Conservation (phyloP, 2,329 filamentous ascomycete genomes). For the Blumeria graminis region DNA sequence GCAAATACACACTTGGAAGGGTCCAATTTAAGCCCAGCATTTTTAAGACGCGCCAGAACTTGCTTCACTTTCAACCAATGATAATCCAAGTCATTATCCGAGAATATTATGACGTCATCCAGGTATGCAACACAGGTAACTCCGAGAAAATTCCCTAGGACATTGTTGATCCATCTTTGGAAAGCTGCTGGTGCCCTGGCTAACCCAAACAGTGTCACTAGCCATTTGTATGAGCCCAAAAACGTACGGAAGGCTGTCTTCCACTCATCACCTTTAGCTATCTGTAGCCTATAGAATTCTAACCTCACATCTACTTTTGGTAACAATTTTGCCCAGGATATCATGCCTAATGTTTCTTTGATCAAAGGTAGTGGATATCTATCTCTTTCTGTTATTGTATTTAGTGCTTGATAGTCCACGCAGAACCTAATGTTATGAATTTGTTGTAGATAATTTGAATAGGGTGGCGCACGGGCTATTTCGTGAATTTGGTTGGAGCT, state of each 20-base stretch:
- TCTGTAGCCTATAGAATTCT: neutral
- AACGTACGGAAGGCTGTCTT: neutral
- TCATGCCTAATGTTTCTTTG: neutral
- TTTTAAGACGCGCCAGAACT: too few relatives aligned
- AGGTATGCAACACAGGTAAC: too few relatives aligned
- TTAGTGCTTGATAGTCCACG: slow-evolving; percentile 2
- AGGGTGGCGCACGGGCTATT: too few relatives aligned
- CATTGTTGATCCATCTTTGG: neutral
- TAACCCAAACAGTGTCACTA: neutral
- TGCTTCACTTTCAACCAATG: too few relatives aligned
- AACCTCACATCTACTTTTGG: neutral
- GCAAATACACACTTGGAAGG: too few relatives aligned
- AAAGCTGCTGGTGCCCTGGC: neutral
- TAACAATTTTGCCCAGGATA: neutral
- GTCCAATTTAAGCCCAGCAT: too few relatives aligned
- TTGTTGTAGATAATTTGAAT: too few relatives aligned
- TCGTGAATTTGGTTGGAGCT: too few relatives aligned
- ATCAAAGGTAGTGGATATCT: neutral
- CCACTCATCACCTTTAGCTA: neutral
- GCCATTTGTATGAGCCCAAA: neutral
- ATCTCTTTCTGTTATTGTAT: slow-evolving; percentile 2
- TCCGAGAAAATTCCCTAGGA: too few relatives aligned
- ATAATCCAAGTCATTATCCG: too few relatives aligned
- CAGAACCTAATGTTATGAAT: too few relatives aligned
- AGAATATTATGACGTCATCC: too few relatives aligned